Base-by-base conservation (phyloP, 352 stramenopile genomes). In the Pythium sp. region DNA sequence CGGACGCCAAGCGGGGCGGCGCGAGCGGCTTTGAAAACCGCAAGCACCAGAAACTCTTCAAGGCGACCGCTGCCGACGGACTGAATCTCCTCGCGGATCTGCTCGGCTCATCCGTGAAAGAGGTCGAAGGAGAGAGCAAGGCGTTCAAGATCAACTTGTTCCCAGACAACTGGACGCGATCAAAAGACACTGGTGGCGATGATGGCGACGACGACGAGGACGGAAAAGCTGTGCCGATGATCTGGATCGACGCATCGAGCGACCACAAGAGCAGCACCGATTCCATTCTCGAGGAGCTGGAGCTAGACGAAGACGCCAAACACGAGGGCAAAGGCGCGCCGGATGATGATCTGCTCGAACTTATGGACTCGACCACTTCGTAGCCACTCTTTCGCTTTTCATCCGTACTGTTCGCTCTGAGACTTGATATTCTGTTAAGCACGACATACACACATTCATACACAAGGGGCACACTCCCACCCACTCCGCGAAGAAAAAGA, bases 61-160 rank as follows among this genome's bases (percentile, higher is more conserved):
- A 93, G 69, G 86, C 87, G 3, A 95, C 84, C 0, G 90, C 88
- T 2, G 63, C 67, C 11, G 89, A 95, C 58, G 91, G 91, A 24
- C 77, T 97, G 55, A 97, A 96, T 62, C 69, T 97, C 41, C 81
- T 97, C 28, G 89, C 90, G 0, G 82, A 94, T 65, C 69, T 97
- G 32, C 73, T 97, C 28, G 89, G 89, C 32, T 77, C 71, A 53
- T 82, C 81, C 0, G 78, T 71, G 11, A 86, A 90, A 34, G 74
- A 85, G 11, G 61, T 73, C 11, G 75, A 75, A 18, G 74, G 69
- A 0, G 82, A 93, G 47, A 84, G 71, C 62, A 89, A 91, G 47
- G 67, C 76, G 11, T 85, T 95, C 65, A 81, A 81, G 47, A 83
- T 96, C 66, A 94, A 92, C 59, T 67, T 94, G 41, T 96, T 96